phyloP scores from a whole-genome alignment of 768 basidiomycete species.

The Mycena vitilis region DNA sequence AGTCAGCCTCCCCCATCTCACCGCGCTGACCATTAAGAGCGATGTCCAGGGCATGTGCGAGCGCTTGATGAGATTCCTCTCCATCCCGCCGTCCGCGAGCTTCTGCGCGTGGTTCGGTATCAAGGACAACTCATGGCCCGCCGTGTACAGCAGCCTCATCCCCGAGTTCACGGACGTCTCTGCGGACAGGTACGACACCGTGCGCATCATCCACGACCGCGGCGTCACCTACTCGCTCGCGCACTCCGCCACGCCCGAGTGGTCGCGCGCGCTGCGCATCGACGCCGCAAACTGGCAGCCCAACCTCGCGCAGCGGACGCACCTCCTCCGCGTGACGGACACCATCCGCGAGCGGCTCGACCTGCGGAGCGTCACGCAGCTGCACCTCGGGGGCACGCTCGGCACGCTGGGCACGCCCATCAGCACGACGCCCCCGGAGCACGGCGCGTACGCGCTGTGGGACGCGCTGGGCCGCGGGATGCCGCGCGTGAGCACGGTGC shows the following conservation, averaged over 20 bases:
- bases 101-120: conserved; percentile 3
- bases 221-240: conserved; percentile 8
- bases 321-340: conserved; percentile 15
- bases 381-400: conserved; percentile 22
- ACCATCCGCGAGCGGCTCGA: conserved; percentile 15
- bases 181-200: conserved; percentile 15
- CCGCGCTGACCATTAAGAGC: conserved; percentile 11
- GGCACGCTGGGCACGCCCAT: neutral
- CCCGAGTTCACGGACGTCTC: conserved; percentile 16
- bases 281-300: neutral
- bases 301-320: no score
- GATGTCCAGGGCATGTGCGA: conserved; percentile 14
- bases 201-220: conserved; percentile 12
- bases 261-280: conserved; percentile 20
- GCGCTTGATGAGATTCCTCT: conserved; percentile 14
- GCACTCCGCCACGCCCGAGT: conserved; percentile 24
- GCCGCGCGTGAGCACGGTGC: conserved; percentile 17
- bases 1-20: conserved; percentile 26
- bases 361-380: conserved; percentile 19
- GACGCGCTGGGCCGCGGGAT: conserved; percentile 23
- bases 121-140: neutral
- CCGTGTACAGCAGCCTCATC: conserved; percentile 18
- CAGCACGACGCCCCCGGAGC: neutral
- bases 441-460: conserved; percentile 10
- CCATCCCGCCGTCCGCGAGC: conserved; percentile 21